Percentiles rank a stretch among this genome's conserved stretches.
Conservation (phyloP, 805 yeast genomes). For the Wickerhamiella sorbophila region DNA sequence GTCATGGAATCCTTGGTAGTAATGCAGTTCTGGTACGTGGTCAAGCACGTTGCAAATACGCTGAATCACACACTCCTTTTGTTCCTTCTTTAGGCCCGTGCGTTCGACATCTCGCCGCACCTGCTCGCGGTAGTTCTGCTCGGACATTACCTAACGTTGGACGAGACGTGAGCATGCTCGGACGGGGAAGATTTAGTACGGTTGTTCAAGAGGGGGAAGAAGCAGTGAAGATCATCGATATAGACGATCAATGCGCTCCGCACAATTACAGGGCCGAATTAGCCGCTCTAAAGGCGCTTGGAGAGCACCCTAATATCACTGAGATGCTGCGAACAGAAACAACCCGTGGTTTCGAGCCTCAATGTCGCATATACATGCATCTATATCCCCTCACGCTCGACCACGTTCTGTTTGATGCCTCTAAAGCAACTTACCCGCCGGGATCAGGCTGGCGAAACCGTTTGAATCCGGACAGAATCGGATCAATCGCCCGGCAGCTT, state of each 20-base stretch:
- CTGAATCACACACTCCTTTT: slow-evolving; percentile 21
- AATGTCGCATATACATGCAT: slow-evolving; percentile 29
- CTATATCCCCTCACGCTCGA: slow-evolving; percentile 27
- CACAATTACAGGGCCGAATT: slow-evolving; percentile 38
- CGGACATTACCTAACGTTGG: not conserved
- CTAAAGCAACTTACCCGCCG: slow-evolving; percentile 26
- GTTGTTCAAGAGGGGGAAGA: slow-evolving; percentile 25
- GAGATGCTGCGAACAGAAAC: slow-evolving; percentile 15
- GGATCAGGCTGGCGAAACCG: slow-evolving; percentile 24
- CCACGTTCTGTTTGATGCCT: slow-evolving; percentile 23
- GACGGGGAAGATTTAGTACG: slow-evolving; percentile 33
- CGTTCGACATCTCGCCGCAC: slow-evolving; percentile 65
- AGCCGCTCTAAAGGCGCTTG: slow-evolving; percentile 23
- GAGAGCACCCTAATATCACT: slow-evolving; percentile 14
- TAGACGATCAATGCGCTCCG: slow-evolving; percentile 40
- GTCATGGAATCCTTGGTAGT: slow-evolving; percentile 92
- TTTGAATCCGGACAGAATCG: slow-evolving; percentile 25
- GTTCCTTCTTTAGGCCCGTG: slow-evolving; percentile 37
- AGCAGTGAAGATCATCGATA: slow-evolving; percentile 37
- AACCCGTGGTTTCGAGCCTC: slow-evolving; percentile 13
- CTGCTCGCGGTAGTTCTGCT: slow-evolving; percentile 30
- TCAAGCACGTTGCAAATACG: slow-evolving; percentile 36
- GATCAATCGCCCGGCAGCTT: slow-evolving; percentile 8
- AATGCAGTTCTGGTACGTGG: slow-evolving; percentile 45
- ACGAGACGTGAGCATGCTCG: slow-evolving; percentile 16